Evolutionary conservation across 352 stramenopile species (phyloP), one percentile per base, ranked within the genome.

Genomic region (Phytophthora colocasiae): DNA sequence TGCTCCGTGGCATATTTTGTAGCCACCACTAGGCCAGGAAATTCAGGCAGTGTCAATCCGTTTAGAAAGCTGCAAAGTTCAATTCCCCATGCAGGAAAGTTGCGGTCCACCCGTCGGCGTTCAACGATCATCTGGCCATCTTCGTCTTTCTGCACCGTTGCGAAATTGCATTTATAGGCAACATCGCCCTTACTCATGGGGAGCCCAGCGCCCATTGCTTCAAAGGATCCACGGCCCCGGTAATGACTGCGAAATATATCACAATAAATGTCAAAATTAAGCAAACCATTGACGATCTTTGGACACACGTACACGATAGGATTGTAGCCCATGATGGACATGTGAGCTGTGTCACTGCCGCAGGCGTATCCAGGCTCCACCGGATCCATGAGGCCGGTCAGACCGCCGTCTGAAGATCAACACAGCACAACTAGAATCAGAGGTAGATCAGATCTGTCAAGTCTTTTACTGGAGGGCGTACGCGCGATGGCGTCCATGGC

Each of bases 161-260:
- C 89, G 68, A 96, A 96, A 70, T 96, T 96, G 75, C 89, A 95
- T 57, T 96, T 96, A 66, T 95, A 96, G 14, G 89, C 89, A 12
- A 96, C 86, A 53, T 96, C 85, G 19, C 89, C 89, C 66, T 91
- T 91, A 47, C 78, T 78, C 89, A 96, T 96, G 3, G 71, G 70
- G 15, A 96, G 69, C 7, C 89, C 89, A 29, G 89, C 85, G 15
- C 89, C 89, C 89, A 96, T 96, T 17, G 87, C 89, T 65, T 96
- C 89, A 59, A 96, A 96, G 24, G 89, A 93, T 7, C 89, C 89
- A 24, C 89, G 84, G 22, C 89, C 89, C 39, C 89, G 85, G 59
- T 96, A 96, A 65, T 96, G 74, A 31, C 86, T 95, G 44, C 31
- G 46, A 43, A 26, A 22, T 38, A 22, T 38, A 50, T 48, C 14